A percentile compares a stretch with the other conserved stretches of the same genome.
These are phyloP conservation scores for Cupressus sempervirens DNA, from an alignment of 75 land plant species.

Conservation along the genomic window DNA sequence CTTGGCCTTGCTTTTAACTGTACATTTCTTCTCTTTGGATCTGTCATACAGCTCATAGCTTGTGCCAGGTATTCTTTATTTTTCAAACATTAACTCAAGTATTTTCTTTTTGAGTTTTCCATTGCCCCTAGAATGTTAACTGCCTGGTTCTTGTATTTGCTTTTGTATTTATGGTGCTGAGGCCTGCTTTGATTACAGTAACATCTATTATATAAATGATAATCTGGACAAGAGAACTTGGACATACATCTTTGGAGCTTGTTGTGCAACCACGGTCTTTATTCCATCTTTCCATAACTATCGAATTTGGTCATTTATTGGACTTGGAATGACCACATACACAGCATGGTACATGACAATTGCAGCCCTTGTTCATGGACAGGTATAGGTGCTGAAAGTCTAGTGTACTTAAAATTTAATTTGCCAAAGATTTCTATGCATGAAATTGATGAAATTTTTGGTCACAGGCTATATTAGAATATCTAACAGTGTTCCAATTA, in stretches of 20 bases:
- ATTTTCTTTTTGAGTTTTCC: not conserved
- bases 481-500: not conserved
- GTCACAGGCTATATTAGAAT: not conserved
- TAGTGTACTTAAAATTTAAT: not conserved
- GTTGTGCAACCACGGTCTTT: constrained; percentile 73
- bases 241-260: constrained; percentile 89
- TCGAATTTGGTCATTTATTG: constrained; percentile 82
- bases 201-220: constrained; percentile 84
- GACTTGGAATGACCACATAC: constrained; percentile 81
- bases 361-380: constrained; percentile 42
- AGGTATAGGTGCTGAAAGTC: constrained; percentile 32
- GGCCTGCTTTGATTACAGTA: constrained; percentile 39
- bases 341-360: constrained; percentile 73
- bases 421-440: not conserved
- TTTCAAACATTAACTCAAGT: not conserved
- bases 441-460: not conserved
- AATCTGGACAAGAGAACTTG: constrained; percentile 80
- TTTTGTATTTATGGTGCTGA: not conserved
- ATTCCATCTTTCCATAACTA: constrained; percentile 86
- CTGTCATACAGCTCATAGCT: constrained; percentile 71
- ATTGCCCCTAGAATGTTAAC: not conserved
- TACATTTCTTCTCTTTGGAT: constrained; percentile 61
- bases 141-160: not conserved
- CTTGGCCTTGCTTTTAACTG: constrained; percentile 54
- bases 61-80: constrained; percentile 50